These are phyloP conservation scores for Xylariaceae sp. DNA, from an alignment of 2,329 filamentous ascomycete genomes.

Conservation along the genomic window DNA sequence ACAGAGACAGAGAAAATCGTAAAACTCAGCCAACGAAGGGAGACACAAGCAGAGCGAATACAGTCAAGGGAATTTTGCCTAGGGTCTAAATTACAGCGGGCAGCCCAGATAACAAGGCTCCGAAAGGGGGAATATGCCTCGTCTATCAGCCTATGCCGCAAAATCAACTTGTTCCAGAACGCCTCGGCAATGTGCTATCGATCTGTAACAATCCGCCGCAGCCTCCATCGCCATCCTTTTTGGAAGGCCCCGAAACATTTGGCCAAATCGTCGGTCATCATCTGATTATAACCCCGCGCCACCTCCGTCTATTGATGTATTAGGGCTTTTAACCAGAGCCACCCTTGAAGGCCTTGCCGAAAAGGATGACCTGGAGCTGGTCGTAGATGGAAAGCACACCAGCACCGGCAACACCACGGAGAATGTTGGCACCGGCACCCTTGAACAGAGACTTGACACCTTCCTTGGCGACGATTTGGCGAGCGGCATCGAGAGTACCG, in stretches of 20 bases:
- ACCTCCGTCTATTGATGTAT: slow-evolving; percentile 40
- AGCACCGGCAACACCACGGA: slow-evolving; percentile 99
- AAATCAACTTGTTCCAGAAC: slow-evolving; percentile 36
- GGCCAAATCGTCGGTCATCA: slow-evolving; percentile 25
- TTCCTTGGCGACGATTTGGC: slow-evolving; percentile 96
- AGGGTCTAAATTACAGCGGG: slow-evolving; percentile 60
- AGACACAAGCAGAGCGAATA: slow-evolving; percentile 35
- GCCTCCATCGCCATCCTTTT: slow-evolving; percentile 42
- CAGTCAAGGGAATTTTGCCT: slow-evolving; percentile 48
- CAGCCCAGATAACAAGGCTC: slow-evolving; percentile 43
- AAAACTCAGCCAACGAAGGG: slow-evolving; percentile 31
- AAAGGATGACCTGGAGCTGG: slow-evolving; percentile 97
- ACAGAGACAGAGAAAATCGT: slow-evolving; percentile 25
- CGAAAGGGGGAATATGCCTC: slow-evolving; percentile 35
- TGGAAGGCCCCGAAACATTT: slow-evolving; percentile 36
- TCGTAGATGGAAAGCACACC: slow-evolving; percentile 99
- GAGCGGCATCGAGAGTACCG: slow-evolving; percentile 88
- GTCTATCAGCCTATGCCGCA: slow-evolving; percentile 30
- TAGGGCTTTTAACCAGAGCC: slow-evolving; percentile 41
- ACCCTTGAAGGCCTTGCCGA: slow-evolving; percentile 98
- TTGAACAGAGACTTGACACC: slow-evolving; percentile 99
- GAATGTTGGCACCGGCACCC: slow-evolving; percentile 99
- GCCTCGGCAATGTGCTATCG: slow-evolving; percentile 34
- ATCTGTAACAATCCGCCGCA: slow-evolving; percentile 39
- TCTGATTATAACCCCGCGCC: slow-evolving; percentile 33